Base-by-base conservation (phyloP, 2,329 filamentous ascomycete genomes). In the Botryotinia narcissicola region DNA sequence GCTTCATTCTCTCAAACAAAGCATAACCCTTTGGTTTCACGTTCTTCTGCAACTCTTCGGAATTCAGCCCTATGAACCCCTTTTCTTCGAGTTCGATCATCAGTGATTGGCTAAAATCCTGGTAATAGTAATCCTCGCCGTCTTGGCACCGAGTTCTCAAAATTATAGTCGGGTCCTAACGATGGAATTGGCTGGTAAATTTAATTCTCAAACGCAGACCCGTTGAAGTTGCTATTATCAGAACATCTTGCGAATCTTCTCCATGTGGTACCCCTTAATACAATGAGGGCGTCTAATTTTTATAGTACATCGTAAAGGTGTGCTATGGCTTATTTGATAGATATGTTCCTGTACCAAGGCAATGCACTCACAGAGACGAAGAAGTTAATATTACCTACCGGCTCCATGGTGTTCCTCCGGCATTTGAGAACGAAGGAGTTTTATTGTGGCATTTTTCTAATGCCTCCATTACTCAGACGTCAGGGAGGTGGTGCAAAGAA, bases 31-130 rank as follows among this genome's bases (percentile, higher is more conserved):
- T 37, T 57, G 66, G 48, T 68, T 57, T 68, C 66, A 68, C 35
- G 20, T 57, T 57, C 44, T n/a, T 44, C 67, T 72, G 70, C 70
- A 72, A 57, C 51, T 68, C 40, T 37, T 68, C 70, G 62, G 51
- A 72, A 68, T 37, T 72, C 70, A 72, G 70, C 70, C 70, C 70
- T 72, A 72, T 60, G 62, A 68, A 40, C 62, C 63, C 70, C 48
- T 68, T 72, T 54, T 20, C 70, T 40, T 60, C 42, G 22, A 54
- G 22, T 29, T 25, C 4, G 18, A 32, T 22, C 25, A 22, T 9
- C 22, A 16, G 48, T 18, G 29, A 32, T 66, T 54, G 46, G 18
- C 22, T n/a, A 46, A 0, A 22, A 44, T 54, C 70, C 40, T 70
- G 54, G 54, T 37, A 57, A 42, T 42, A 22, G 18, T 59, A 32